These are phyloP conservation scores for Neotropicomus parvogracilis DNA, from an alignment of 1,284 basidiomycete genomes.

Conservation along the genomic window DNA sequence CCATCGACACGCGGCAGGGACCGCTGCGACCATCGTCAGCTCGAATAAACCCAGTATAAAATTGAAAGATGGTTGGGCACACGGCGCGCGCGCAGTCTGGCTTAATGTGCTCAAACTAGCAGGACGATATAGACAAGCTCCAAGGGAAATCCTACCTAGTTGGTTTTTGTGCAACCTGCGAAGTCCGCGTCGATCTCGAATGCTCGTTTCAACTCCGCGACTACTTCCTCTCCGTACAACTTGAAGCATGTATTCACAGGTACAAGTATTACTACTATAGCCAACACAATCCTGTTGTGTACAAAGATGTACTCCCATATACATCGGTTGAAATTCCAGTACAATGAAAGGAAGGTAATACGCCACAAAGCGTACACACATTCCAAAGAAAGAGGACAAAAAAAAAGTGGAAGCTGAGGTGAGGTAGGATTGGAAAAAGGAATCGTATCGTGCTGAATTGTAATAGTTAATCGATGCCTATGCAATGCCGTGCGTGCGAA, in stretches of 20 bases:
- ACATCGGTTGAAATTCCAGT: neutral
- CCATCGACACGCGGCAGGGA: conserved; percentile 10
- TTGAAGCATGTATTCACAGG: no score
- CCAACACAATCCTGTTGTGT: neutral
- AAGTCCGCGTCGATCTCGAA: conserved; percentile 11
- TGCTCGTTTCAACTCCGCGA: conserved; percentile 17
- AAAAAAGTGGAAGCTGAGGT: no score
- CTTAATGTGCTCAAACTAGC: neutral
- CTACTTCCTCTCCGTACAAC: neutral
- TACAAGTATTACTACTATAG: neutral
- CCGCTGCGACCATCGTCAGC: neutral
- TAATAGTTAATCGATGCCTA: conserved; percentile 1
- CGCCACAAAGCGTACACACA: neutral
- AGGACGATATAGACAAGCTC: neutral
- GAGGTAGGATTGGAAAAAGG: neutral
- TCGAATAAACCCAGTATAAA: neutral
- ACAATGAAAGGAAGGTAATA: neutral
- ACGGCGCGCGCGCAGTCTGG: neutral
- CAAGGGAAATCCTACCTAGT: neutral
- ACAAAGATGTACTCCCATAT: neutral
- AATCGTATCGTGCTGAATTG: conserved; percentile 7
- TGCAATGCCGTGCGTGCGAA: conserved; percentile 18
- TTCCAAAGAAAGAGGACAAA: neutral
- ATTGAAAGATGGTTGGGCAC: neutral
- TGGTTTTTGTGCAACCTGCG: neutral